A percentile compares a stretch with the other conserved stretches of the same genome.
Evolutionary conservation across 164 flowering plant genomes (phyloP).

Genomic region (Tetracentron sinense): DNA sequence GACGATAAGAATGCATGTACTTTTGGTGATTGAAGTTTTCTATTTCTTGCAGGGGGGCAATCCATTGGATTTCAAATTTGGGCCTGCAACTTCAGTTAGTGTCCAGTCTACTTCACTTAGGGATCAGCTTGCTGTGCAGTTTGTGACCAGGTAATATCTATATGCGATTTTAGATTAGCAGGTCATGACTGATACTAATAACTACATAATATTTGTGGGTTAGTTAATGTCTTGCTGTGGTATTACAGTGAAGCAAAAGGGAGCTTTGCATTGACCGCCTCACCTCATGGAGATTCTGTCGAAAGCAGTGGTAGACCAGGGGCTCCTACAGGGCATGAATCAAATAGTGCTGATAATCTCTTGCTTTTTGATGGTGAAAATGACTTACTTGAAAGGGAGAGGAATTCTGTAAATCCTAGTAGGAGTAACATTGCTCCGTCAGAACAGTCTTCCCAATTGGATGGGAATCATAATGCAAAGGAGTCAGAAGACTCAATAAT

Average conservation of each 20-base stretch:
- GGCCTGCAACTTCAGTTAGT: slow-evolving; percentile 66
- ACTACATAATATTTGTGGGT: background rate
- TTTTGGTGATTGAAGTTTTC: slow-evolving; percentile 5
- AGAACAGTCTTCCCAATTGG: slow-evolving; percentile 58
- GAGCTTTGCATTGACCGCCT: slow-evolving; percentile 72
- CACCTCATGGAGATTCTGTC: slow-evolving; percentile 92
- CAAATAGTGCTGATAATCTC: slow-evolving; percentile 85
- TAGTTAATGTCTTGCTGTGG: slow-evolving; percentile 10
- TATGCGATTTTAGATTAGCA: slow-evolving; percentile 2
- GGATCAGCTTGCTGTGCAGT: slow-evolving; percentile 68
- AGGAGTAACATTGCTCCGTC: slow-evolving; percentile 41
- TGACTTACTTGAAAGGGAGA: slow-evolving; percentile 45
- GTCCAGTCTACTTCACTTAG: slow-evolving; percentile 87
- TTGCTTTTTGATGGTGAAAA: slow-evolving; percentile 77
- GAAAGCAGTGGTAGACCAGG: slow-evolving; percentile 85
- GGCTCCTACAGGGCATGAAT: slow-evolving; percentile 53
- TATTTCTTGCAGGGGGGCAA: slow-evolving; percentile 78
- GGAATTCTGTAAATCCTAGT: slow-evolving; percentile 33
- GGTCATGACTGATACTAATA: background rate
- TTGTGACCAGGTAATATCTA: slow-evolving; percentile 54
- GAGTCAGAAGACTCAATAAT: slow-evolving; percentile 70
- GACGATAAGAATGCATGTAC: background rate
- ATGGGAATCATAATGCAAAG: slow-evolving; percentile 48
- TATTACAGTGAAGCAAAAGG: slow-evolving; percentile 86
- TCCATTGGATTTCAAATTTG: slow-evolving; percentile 85